phyloP scores from a whole-genome alignment of 495 filamentous ascomycete species.

The Aspergillus affinis region DNA sequence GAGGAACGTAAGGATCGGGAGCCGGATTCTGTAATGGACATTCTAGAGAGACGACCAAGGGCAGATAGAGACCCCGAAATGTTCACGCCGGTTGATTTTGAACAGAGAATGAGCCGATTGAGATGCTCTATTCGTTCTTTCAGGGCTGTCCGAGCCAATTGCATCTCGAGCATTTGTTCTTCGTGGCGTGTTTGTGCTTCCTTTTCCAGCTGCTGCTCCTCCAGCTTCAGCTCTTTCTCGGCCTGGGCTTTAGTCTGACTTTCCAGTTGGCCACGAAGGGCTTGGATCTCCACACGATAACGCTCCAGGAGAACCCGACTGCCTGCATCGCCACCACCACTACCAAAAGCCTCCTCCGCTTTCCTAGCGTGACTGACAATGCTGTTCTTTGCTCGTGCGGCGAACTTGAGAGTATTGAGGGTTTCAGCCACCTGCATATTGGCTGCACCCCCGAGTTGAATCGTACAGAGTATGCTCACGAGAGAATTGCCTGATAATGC shows the following conservation, averaged over 20 bases:
- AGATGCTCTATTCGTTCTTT: constrained; percentile 98
- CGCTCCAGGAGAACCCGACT: constrained; percentile 87
- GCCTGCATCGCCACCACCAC: constrained; percentile 69
- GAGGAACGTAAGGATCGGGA: constrained; percentile 69
- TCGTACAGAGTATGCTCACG: constrained; percentile 95
- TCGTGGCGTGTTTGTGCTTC: constrained; percentile 84
- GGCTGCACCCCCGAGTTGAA: constrained; percentile 70
- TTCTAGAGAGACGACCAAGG: constrained; percentile 66
- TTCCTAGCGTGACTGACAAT: constrained; percentile 97
- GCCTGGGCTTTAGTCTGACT: constrained; percentile 67
- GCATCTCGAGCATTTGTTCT: constrained; percentile 98
- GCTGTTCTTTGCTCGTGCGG: constrained; percentile 93
- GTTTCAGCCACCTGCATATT: constrained; percentile 79
- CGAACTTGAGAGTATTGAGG: constrained; percentile 94
- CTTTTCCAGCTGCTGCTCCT: constrained; percentile 73
- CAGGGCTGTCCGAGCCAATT: constrained; percentile 88
- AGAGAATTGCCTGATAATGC: constrained; percentile 91
- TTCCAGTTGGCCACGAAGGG: constrained; percentile 80
- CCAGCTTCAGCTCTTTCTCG: constrained; percentile 64
- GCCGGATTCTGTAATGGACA: constrained; percentile 50
- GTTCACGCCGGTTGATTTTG: constrained; percentile 94
- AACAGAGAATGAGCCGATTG: constrained; percentile 91
- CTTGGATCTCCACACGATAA: constrained; percentile 90
- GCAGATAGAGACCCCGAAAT: constrained; percentile 66
- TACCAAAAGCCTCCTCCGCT: constrained; percentile 82